Conservation (phyloP, 2,329 filamentous ascomycete genomes). For the Venturia carpophila region DNA sequence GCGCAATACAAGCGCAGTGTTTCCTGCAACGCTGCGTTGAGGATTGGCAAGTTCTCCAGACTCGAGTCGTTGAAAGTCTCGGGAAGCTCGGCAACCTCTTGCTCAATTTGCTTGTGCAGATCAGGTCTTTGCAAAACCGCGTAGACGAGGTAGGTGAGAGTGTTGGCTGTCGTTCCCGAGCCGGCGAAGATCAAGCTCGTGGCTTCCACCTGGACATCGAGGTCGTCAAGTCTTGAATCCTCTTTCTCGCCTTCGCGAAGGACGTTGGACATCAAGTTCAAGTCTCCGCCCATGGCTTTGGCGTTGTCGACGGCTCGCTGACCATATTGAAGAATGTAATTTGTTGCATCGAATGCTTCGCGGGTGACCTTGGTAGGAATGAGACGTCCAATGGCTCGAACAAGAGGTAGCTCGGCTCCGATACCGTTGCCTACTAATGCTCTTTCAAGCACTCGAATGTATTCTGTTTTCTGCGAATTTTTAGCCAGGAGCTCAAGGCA, state of each 20-base stretch:
- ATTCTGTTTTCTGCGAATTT: constrained; percentile 27
- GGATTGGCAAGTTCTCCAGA: constrained; percentile 43
- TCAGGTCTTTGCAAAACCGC: constrained; percentile 25
- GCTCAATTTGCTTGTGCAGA: constrained; percentile 14
- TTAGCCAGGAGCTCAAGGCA: background rate
- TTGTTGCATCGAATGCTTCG: constrained; percentile 12
- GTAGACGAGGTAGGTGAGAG: constrained; percentile 30
- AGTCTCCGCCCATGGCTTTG: constrained; percentile 19
- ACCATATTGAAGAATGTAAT: constrained; percentile 24
- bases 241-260: constrained; percentile 29
- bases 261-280: constrained; percentile 30
- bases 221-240: constrained; percentile 27
- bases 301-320: constrained; percentile 25
- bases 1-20: constrained; percentile 54
- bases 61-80: constrained; percentile 10
- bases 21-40: constrained; percentile 54
- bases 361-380: constrained; percentile 11
- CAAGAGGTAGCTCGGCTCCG: constrained; percentile 31
- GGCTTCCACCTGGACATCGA: constrained; percentile 29
- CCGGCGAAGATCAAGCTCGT: constrained; percentile 31
- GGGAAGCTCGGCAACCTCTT: constrained; percentile 9
- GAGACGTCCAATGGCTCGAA: constrained; percentile 26
- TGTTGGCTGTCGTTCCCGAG: constrained; percentile 29
- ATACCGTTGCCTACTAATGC: constrained; percentile 31
- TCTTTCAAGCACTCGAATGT: constrained; percentile 31